Evolutionary conservation across 2,329 filamentous ascomycete genomes (phyloP).

Genomic region (Sporothrix variecibatus): DNA sequence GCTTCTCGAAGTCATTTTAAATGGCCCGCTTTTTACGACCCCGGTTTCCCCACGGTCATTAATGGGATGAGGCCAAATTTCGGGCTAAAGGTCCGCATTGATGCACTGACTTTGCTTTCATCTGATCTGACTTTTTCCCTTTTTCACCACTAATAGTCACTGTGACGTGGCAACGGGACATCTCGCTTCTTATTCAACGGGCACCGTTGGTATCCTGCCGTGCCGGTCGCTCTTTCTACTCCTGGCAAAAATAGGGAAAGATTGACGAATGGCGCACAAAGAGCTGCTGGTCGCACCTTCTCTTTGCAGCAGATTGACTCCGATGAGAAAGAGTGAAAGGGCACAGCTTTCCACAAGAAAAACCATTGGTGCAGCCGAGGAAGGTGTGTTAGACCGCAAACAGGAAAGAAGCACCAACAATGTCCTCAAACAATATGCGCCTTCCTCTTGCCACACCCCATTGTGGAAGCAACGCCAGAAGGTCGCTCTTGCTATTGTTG

Average conservation of each 20-base stretch:
- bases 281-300: neutral
- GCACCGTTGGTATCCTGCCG: neutral
- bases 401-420: neutral
- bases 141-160: neutral
- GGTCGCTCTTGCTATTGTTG: constrained; percentile 5
- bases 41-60: constrained; percentile 1
- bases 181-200: neutral
- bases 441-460: neutral
- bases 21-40: neutral
- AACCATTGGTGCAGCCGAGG: neutral
- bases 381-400: constrained; percentile 8
- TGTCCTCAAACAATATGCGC: neutral
- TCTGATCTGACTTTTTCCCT: constrained; percentile 1
- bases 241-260: neutral
- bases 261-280: neutral
- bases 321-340: neutral
- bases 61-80: constrained; percentile 8
- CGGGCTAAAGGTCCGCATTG: constrained; percentile 9
- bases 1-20: constrained; percentile 4
- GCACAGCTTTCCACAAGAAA: neutral
- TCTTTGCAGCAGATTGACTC: neutral
- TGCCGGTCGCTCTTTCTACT: neutral
- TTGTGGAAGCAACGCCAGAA: neutral
- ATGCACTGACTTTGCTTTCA: constrained; percentile 6
- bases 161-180: neutral